Conservation (phyloP, 2,329 filamentous ascomycete species). For the Phialocephala subalpina region DNA sequence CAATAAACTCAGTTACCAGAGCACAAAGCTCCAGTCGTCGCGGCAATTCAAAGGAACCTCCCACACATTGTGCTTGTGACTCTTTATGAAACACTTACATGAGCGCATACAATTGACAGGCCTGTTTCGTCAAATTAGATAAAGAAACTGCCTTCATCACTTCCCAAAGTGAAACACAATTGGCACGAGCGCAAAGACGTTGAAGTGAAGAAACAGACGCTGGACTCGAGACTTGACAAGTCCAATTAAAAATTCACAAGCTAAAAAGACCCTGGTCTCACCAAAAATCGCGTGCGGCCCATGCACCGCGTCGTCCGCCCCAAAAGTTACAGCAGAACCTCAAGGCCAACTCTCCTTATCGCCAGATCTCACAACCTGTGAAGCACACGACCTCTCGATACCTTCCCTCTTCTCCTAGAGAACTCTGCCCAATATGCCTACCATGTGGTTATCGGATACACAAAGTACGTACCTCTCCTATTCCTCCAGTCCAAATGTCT, state of each 20-base stretch:
- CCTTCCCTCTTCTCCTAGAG: neutral
- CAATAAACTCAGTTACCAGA: slow-evolving; percentile 67
- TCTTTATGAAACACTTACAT: slow-evolving; percentile 4
- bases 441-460: slow-evolving; percentile 95
- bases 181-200: slow-evolving; percentile 6
- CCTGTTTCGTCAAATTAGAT: neutral
- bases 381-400: slow-evolving; percentile 19
- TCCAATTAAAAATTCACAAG: neutral
- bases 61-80: slow-evolving; percentile 8
- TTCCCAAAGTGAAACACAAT: slow-evolving; percentile 6
- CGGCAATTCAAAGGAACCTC: slow-evolving; percentile 37
- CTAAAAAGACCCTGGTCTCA: slow-evolving; percentile 10
- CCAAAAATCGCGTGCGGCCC: slow-evolving; percentile 18
- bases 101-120: neutral
- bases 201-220: neutral
- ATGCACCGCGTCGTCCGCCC: slow-evolving; percentile 1
- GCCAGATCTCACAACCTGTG: slow-evolving; percentile 1
- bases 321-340: neutral
- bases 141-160: neutral
- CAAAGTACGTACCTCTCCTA: slow-evolving; percentile 74
- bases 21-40: slow-evolving; percentile 43
- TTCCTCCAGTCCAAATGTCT: neutral
- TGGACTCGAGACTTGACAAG: neutral
- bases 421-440: slow-evolving; percentile 42
- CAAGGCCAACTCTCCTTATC: slow-evolving; percentile 29